Evolutionary conservation across 2,329 filamentous ascomycete genomes (phyloP), one percentile per base, ranked within the genome.

Genomic region (Diaporthe capsici): DNA sequence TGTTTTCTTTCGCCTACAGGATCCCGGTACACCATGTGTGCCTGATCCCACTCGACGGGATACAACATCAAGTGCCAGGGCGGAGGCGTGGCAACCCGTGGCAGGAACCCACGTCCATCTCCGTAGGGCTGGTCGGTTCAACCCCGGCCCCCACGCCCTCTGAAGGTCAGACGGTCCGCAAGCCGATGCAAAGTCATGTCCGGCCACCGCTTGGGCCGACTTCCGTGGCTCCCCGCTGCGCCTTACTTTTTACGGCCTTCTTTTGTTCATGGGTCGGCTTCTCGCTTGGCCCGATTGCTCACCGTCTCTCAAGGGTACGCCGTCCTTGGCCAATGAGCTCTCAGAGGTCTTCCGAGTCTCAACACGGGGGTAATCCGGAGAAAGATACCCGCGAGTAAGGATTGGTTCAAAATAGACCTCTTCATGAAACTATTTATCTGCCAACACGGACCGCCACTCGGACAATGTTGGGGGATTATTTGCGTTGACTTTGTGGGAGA

Each of bases 171-270:
- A 68, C 65, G 65, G 65, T 17, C 65, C 65, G 65, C 31, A 9
- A 68, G 65, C 65, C 65, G 65, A 68, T 53, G 47, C 47, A 53
- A 17, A 28, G 65, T 68, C 65, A 68, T 39, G 65, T 39, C 63
- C 63, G 63, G 22, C 22, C 63, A 51, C 31, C 31, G 25, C 22
- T 6, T 4, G 53, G 22, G 2, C 63, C 63, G 63, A 68, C 10
- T 68, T 68, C 63, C 63, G 63, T 39, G 31, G 28, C 44, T 39
- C 47, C 63, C 63, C 44, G 63, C 31, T 5, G 63, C 63, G 47
- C 63, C 31, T 39, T 68, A 20, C 63, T 68, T 51, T 51, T 53
- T 25, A 12, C 7, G 22, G 31, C 31, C 10, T n/a, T 8, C 22
- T 4, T 13, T 68, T 22, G 65, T 12, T 28, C 65, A 68, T 68